phyloP scores from a whole-genome alignment of 768 basidiomycete genomes.

The Suillus sp. region DNA sequence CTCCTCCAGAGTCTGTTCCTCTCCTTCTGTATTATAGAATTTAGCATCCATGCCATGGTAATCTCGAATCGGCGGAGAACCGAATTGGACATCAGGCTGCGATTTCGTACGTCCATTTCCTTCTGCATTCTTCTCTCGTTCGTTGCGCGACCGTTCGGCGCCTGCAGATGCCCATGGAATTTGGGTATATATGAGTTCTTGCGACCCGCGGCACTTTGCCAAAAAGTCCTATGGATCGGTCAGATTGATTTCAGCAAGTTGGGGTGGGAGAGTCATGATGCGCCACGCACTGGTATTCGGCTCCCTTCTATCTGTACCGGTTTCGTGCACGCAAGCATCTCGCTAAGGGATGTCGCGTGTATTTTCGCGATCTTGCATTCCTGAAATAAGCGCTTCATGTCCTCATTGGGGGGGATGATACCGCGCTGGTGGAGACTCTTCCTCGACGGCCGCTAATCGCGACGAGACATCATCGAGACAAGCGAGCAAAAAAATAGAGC shows the following conservation, averaged over 20 bases:
- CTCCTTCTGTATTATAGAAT: conserved; percentile 24
- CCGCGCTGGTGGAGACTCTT: conserved; percentile 25
- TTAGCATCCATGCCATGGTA: conserved; percentile 26
- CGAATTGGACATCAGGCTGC: conserved; percentile 2
- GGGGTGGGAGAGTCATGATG: background rate
- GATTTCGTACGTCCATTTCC: conserved; percentile 21
- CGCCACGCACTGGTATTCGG: conserved; percentile 61
- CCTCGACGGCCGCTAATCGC: background rate
- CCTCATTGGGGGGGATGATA: conserved; percentile 77
- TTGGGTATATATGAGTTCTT: no score
- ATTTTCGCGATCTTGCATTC: conserved; percentile 84
- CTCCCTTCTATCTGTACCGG: conserved; percentile 68
- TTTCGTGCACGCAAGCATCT: conserved; percentile 68
- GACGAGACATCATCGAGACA: background rate
- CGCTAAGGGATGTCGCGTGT: conserved; percentile 74
- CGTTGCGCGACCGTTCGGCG: conserved; percentile 67
- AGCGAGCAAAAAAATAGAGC: background rate
- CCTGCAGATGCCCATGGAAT: conserved; percentile 85
- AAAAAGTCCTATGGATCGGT: conserved; percentile 72
- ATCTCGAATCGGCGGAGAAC: conserved; percentile 4
- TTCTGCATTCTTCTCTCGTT: conserved; percentile 28
- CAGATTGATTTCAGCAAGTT: background rate
- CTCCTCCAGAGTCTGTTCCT: conserved; percentile 69
- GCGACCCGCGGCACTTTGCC: conserved; percentile 67
- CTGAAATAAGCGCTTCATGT: conserved; percentile 78